These are phyloP conservation scores for Chlorociboria aeruginascens DNA, from an alignment of 495 filamentous ascomycete species.

Conservation along the genomic window DNA sequence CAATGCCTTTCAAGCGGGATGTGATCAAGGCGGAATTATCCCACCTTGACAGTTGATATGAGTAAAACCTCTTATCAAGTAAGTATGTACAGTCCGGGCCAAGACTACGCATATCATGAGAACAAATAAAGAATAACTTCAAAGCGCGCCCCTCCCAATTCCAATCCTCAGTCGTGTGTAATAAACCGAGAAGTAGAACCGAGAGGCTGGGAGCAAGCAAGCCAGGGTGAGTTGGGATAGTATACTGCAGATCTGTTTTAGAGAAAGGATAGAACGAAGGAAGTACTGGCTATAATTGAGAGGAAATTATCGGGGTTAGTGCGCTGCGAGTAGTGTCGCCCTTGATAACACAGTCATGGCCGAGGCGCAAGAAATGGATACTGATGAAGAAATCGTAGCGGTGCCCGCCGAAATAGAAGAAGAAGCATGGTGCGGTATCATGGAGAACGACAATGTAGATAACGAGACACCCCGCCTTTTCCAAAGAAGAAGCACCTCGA, in stretches of 20 bases:
- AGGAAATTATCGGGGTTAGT: slow-evolving; percentile 85
- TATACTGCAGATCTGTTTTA: slow-evolving; percentile 71
- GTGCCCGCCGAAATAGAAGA: slow-evolving; percentile 38
- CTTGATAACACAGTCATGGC: slow-evolving; percentile 58
- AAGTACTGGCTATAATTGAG: slow-evolving; percentile 70
- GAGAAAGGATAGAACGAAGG: slow-evolving; percentile 55
- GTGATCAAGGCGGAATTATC: slow-evolving; percentile 86
- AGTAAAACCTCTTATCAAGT: slow-evolving; percentile 86
- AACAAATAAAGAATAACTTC: slow-evolving; percentile 89
- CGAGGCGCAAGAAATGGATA: slow-evolving; percentile 31
- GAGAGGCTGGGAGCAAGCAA: slow-evolving; percentile 65
- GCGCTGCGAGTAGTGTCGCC: slow-evolving; percentile 66
- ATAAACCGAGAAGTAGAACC: slow-evolving; percentile 63
- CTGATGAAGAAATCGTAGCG: slow-evolving; percentile 29
- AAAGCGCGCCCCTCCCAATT: slow-evolving; percentile 76
- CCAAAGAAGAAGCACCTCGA: slow-evolving; percentile 57
- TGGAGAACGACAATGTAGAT: slow-evolving; percentile 40
- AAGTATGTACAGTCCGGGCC: slow-evolving; percentile 52
- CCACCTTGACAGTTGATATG: slow-evolving; percentile 83
- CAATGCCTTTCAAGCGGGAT: slow-evolving; percentile 75
- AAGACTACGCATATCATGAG: slow-evolving; percentile 70
- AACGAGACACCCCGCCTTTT: slow-evolving; percentile 63
- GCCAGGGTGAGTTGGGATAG: slow-evolving; percentile 96
- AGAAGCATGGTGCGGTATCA: slow-evolving; percentile 35
- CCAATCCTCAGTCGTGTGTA: slow-evolving; percentile 68